Percentiles rank a stretch among this genome's conserved stretches.
Conservation (phyloP, 2,329 filamentous ascomycete species). For the Bipolaris zeicola region DNA sequence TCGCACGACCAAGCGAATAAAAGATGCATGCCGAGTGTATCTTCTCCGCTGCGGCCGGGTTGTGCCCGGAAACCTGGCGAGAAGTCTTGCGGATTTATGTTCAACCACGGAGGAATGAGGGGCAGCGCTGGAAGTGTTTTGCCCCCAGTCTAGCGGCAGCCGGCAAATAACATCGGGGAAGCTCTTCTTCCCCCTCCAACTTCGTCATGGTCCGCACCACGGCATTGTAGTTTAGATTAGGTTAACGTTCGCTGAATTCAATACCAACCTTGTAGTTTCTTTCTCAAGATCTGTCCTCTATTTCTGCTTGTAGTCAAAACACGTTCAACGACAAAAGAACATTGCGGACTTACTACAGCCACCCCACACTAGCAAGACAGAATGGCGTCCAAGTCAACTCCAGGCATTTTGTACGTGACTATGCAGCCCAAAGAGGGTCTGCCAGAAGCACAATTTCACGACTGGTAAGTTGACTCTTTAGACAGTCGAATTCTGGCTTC, state of each 20-base stretch:
- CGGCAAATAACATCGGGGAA: conserved; percentile 45
- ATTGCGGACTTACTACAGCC: conserved; percentile 1
- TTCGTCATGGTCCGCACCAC: conserved; percentile 9
- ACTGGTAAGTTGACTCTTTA: conserved; percentile 52
- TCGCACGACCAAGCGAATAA: background rate
- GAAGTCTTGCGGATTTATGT: conserved; percentile 14
- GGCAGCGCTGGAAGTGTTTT: conserved; percentile 16
- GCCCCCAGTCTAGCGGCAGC: conserved; percentile 14
- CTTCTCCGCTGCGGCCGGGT: background rate
- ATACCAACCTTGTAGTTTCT: background rate
- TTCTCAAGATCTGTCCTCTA: background rate
- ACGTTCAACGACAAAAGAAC: background rate
- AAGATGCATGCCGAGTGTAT: background rate
- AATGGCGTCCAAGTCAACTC: conserved; percentile 55
- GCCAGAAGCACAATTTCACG: conserved; percentile 74
- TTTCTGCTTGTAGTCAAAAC: background rate
- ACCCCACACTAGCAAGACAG: conserved; percentile 8
- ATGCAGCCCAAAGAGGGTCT: conserved; percentile 77
- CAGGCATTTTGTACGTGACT: conserved; percentile 80
- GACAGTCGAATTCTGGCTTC: conserved; percentile 28
- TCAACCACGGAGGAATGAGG: conserved; percentile 37
- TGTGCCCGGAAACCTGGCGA: background rate
- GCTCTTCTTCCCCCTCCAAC: conserved; percentile 18
- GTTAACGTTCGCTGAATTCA: conserved; percentile 2
- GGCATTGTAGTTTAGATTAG: conserved; percentile 2